Percentiles rank a stretch among this genome's conserved stretches.
These are phyloP conservation scores for Citrus reticulata DNA, from an alignment of 345 rosid species.

Conservation along the genomic window DNA sequence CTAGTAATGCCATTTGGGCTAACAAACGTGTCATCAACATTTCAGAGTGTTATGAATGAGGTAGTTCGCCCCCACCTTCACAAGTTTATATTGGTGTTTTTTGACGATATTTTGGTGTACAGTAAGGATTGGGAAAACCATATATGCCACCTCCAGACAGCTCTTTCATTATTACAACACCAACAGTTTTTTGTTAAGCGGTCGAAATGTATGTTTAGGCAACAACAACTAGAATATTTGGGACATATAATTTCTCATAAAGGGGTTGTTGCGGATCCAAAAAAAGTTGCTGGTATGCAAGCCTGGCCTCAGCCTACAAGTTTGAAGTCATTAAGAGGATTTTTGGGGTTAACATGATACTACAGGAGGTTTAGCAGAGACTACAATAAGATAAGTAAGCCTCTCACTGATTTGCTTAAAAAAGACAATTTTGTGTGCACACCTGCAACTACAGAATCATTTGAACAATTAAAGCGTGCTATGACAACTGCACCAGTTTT, in stretches of 20 bases:
- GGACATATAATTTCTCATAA: not conserved
- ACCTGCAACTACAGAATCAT: not conserved
- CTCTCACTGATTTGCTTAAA: not conserved
- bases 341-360: not conserved
- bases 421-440: not conserved
- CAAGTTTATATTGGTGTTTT: no score
- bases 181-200: not conserved
- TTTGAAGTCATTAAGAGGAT: no score
- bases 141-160: no score
- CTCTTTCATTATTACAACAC: no score
- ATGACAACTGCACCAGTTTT: not conserved
- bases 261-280: rapidly evolving
- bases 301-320: not conserved
- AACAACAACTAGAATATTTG: not conserved
- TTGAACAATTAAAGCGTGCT: not conserved
- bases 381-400: not conserved
- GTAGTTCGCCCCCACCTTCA: no score
- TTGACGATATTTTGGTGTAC: no score
- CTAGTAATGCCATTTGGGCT: no score
- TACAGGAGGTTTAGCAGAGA: not conserved
- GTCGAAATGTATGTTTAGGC: not conserved
- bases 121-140: no score
- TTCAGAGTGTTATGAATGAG: no score
- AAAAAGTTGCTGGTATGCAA: not conserved
- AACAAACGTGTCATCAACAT: no score